Conservation (phyloP, 768 basidiomycete species). For the Brasilioporus rufonigricans region DNA sequence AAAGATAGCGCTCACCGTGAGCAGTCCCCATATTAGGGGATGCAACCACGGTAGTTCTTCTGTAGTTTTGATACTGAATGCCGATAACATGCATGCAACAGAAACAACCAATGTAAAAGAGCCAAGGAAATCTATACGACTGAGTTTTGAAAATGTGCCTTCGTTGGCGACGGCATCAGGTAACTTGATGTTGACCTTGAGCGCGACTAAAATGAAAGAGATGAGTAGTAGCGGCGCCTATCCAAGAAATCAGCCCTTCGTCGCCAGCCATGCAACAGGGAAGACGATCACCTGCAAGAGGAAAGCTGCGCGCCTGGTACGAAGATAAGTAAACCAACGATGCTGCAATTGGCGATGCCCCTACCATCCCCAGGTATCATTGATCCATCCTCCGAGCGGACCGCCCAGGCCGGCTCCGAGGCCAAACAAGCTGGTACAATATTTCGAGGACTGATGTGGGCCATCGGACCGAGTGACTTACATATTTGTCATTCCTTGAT, state of each 20-base stretch:
- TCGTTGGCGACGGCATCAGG: conserved; percentile 65
- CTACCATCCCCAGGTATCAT: conserved; percentile 83
- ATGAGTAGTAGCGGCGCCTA: conserved; percentile 77
- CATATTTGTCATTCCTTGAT: conserved; percentile 92
- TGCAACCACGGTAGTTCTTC: conserved; percentile 78
- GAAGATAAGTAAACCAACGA: conserved; percentile 7
- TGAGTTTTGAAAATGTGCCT: conserved; percentile 58
- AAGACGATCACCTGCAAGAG: conserved; percentile 64
- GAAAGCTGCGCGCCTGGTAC: conserved; percentile 78
- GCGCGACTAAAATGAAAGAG: conserved; percentile 65
- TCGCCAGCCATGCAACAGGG: neutral
- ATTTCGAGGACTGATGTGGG: conserved; percentile 9
- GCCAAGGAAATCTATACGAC: conserved; percentile 83
- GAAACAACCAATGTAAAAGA: conserved; percentile 73
- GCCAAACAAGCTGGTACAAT: conserved; percentile 64
- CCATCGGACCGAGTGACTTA: conserved; percentile 34
- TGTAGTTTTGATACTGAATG: conserved; percentile 72
- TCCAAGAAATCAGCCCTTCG: conserved; percentile 14
- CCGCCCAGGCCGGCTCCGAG: conserved; percentile 80
- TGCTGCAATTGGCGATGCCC: conserved; percentile 21
- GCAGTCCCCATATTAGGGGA: conserved; percentile 66
- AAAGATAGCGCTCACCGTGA: conserved; percentile 55
- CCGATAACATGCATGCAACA: conserved; percentile 70
- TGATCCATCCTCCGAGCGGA: conserved; percentile 80
- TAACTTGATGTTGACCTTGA: conserved; percentile 76